phyloP scores from a whole-genome alignment of 139 green algal species.

The Ettlia oleoabundans region DNA sequence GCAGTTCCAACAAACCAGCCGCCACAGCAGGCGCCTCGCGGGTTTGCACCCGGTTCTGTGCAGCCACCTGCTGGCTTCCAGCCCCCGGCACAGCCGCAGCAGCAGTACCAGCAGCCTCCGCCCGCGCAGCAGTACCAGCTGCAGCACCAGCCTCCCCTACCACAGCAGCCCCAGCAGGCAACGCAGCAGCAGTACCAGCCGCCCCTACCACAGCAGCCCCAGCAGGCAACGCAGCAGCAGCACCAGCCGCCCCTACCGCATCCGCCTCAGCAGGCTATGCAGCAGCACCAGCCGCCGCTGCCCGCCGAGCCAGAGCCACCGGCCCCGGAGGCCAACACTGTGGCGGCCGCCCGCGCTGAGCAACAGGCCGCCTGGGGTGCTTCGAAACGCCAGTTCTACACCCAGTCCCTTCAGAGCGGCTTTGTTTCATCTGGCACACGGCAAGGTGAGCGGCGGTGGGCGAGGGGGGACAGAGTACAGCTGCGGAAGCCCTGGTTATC shows the following conservation, averaged over 20 bases:
- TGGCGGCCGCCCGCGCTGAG: slow-evolving; percentile 19
- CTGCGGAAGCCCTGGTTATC: no score
- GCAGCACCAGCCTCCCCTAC: slow-evolving; percentile 1
- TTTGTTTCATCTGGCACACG: slow-evolving; percentile 77
- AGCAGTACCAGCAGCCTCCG: slow-evolving; percentile 30
- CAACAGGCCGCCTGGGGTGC: slow-evolving; percentile 34
- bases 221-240: slow-evolving; percentile 19
- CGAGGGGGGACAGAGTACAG: no score
- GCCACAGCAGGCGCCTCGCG: background rate
- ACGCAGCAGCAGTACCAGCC: slow-evolving; percentile 14
- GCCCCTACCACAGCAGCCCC: slow-evolving; percentile 8
- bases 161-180: slow-evolving; percentile 17
- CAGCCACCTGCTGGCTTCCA: background rate
- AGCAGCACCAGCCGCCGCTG: background rate
- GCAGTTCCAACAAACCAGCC: no score
- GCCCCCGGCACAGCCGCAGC: background rate
- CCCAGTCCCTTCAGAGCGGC: slow-evolving; percentile 48
- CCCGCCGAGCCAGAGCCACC: background rate
- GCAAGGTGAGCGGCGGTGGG: slow-evolving; percentile 43
- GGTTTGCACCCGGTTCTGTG: slow-evolving; percentile 11
- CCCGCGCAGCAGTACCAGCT: slow-evolving; percentile 25
- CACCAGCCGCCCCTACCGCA: background rate
- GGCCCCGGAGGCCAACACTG: background rate
- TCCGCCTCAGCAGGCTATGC: background rate
- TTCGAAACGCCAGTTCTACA: slow-evolving; percentile 47